Base-by-base conservation (phyloP, 2,329 filamentous ascomycete species). In the Daldinia sp. region DNA sequence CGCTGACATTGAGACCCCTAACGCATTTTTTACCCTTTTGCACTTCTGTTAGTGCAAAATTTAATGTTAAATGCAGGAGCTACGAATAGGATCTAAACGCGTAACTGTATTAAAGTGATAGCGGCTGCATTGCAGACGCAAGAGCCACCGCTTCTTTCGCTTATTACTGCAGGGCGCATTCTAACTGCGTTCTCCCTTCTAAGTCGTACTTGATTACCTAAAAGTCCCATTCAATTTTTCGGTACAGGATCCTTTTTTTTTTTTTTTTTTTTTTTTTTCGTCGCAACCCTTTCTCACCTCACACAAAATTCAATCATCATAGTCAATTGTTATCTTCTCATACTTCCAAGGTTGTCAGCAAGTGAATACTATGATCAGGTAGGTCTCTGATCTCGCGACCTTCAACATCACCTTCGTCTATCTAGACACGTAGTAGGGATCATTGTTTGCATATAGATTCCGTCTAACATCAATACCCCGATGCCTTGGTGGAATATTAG, bases 121-220 rank as follows among this genome's bases (percentile, higher is more conserved):
- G n/a, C 30, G 51, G 51, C 51, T 54, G 51, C 51, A 54, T 54
- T 54, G 51, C 51, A 54, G 51, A 54, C 20, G 51, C 33, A 54
- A 37, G 20, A 39, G 18, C 30, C 30, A 37, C 30, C 30, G 15
- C 15, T 37, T 18, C 28, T 33, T 51, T 51, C 48, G 26, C 48
- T 33, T 51, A 30, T 10, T 12, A 33, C 30, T 54, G 33, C 50
- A 54, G 9, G 9, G 50, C 20, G 48, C 30, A 53, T 35, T 53
- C 28, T 20, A n/a, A 28, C 23, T 20, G 13, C 44, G 4, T 48
- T 48, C 4, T 20, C 20, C 13, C 23, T 28, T 48, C 13, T 28
- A 48, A 48, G 6, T 9, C 26, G 23, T 13, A 26, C 20, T 23
- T 35, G 10, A 2, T 7, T 35, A 35, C 33, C 33, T 35, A 7